phyloP scores from a whole-genome alignment of 177 flowering plant species.

The Vitis hybrid region DNA sequence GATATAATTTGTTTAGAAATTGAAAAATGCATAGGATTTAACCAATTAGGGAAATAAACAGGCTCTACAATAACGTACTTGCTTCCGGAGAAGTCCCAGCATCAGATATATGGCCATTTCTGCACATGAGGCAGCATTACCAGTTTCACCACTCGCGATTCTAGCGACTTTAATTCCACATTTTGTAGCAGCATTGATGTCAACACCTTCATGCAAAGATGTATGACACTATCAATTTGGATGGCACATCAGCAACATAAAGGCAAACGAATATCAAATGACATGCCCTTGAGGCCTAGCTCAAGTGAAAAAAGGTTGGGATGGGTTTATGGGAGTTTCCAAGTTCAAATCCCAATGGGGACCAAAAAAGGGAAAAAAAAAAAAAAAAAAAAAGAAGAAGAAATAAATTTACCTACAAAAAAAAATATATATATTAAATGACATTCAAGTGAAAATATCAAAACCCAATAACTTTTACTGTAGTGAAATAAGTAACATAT shows the following conservation, averaged over 20 bases:
- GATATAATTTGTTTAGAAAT: neutral
- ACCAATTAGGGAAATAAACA: too few relatives aligned
- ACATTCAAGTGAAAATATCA: neutral
- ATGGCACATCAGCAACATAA: neutral
- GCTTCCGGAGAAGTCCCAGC: conserved; percentile 85
- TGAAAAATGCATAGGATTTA: neutral
- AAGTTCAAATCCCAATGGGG: too few relatives aligned
- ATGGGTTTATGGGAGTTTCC: too few relatives aligned
- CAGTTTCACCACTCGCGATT: conserved; percentile 68
- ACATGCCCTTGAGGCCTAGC: too few relatives aligned
- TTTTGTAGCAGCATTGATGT: conserved; percentile 71
- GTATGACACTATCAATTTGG: neutral
- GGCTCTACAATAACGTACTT: conserved; percentile 40
- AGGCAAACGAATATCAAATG: too few relatives aligned
- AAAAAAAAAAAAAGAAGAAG: neutral
- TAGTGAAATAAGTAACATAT: neutral
- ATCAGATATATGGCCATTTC: conserved; percentile 92
- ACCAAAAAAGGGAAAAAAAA: neutral
- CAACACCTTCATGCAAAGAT: conserved; percentile 58
- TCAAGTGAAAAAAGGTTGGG: too few relatives aligned
- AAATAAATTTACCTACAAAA: neutral
- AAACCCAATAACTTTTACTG: neutral
- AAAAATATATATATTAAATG: neutral
- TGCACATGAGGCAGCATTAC: conserved; percentile 91
- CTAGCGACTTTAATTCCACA: conserved; percentile 85